A percentile compares a stretch with the other conserved stretches of the same genome.
These are phyloP conservation scores for Wickerhamiella sergipiensis DNA, from an alignment of 805 yeast genomes.

Conservation along the genomic window DNA sequence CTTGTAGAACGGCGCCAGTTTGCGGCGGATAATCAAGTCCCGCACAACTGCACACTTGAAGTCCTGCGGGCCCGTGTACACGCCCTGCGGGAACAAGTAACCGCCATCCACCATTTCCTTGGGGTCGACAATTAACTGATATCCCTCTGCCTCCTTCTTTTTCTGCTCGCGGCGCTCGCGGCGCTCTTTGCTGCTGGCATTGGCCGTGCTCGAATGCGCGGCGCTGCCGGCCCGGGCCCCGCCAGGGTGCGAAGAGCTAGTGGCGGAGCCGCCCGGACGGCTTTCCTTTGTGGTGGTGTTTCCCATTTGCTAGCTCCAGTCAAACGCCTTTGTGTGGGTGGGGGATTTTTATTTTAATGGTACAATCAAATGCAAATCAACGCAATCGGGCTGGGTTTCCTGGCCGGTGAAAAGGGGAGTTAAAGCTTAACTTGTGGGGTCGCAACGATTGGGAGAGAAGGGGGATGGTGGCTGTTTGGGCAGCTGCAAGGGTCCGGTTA, in stretches of 20 bases:
- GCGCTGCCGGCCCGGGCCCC: conserved; percentile 1
- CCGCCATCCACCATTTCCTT: conserved; percentile 86
- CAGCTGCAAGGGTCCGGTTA: not conserved
- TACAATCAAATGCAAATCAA: not conserved
- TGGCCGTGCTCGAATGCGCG: conserved; percentile 1
- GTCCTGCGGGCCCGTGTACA: conserved; percentile 62
- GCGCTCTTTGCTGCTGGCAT: conserved; percentile 7
- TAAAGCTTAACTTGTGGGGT: not conserved
- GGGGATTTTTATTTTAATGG: not conserved
- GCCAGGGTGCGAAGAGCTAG: not conserved
- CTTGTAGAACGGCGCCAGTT: conserved; percentile 77
- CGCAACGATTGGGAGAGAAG: not conserved
- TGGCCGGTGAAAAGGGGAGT: too few relatives aligned
- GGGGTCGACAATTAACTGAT: conserved; percentile 19
- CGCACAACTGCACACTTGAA: conserved; percentile 65
- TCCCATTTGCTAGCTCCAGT: conserved; percentile 16
- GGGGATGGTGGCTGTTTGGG: not conserved
- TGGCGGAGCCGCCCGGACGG: conserved; percentile 6
- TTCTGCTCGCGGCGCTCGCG: conserved; percentile 1
- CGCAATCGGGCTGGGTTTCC: not conserved
- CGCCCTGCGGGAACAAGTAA: conserved; percentile 79
- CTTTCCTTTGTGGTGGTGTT: conserved; percentile 20
- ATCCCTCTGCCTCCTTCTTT: conserved; percentile 7
- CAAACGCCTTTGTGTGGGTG: too few relatives aligned
- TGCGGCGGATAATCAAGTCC: conserved; percentile 50